Base-by-base conservation (phyloP, 208 protist species). In the Wallacemonas collosoma region DNA sequence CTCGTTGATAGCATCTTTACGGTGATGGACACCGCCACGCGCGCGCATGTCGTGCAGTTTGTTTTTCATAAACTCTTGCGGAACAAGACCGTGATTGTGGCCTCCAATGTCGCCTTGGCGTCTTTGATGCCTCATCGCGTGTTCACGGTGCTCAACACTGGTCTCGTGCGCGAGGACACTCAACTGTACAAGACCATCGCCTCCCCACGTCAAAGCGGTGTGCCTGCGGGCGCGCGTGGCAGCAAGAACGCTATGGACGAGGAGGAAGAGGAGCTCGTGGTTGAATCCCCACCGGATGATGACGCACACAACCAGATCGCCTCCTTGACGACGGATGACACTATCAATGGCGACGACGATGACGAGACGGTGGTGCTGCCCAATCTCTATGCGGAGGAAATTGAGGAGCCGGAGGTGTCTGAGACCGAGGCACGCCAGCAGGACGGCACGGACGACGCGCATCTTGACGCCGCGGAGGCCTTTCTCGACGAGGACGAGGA, bases 1-100 rank as follows among this genome's bases (percentile, higher is more conserved):
- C 66, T 98, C 36, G 69, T 98, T 7, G 97, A 99, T 76, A 93
- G 94, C 74, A 82, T 96, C 50, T 86, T 99, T 26, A 82, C 75
- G 9, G 87, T 90, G 9, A 91, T 98, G 3, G 97, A 99, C 82
- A 80, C 75, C 26, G 48, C 82, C 12, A 85, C 95, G 0, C 86
- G 85, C 43, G 65, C 65, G 15, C 73, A 88, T 72, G 77, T 96
- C 1, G 88, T 92, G 67, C 71, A 75, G 12, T 72, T 90, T 38
- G 86, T 89, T 11, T 87, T 98, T 41, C 78, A 85, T 66, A 86
- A 76, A 58, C 38, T 95, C n/a, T 74, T 97, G 36, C 75, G 80
- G 36, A 74, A 90, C 57, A 91, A 91, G 71, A 97, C 93, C 1
- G 81, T 91, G 9, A 79, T 97, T 35, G 44, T 95, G 36, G 87